Conservation (phyloP, 2,329 filamentous ascomycete genomes). For the Colletotrichum orbiculare region DNA sequence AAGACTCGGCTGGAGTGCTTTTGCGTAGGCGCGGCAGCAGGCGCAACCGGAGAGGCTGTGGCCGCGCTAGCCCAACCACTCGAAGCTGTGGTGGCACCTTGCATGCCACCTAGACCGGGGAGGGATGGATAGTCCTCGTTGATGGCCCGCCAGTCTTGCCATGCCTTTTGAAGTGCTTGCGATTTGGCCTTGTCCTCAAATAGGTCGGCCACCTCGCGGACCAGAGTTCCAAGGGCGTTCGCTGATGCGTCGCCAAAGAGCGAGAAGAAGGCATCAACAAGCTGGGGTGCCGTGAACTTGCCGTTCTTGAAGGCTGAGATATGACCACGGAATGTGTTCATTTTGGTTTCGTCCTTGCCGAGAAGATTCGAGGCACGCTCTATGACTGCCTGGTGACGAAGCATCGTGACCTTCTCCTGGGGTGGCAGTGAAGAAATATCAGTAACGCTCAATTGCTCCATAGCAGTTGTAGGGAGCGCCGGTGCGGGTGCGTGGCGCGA, state of each 20-base stretch:
- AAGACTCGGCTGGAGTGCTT: conserved; percentile 66
- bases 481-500: conserved; percentile 32
- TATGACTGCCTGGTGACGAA: conserved; percentile 86
- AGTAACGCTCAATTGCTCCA: conserved; percentile 64
- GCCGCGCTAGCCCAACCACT: conserved; percentile 72
- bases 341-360: conserved; percentile 78
- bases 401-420: conserved; percentile 82
- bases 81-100: conserved; percentile 67
- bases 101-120: conserved; percentile 77
- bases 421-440: conserved; percentile 69
- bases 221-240: conserved; percentile 84
- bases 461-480: conserved; percentile 44
- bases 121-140: conserved; percentile 95
- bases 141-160: conserved; percentile 95
- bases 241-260: conserved; percentile 84
- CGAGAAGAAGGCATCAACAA: conserved; percentile 89
- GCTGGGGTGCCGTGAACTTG: conserved; percentile 75
- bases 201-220: conserved; percentile 91
- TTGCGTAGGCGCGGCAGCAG: conserved; percentile 53
- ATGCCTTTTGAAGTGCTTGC: conserved; percentile 80
- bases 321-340: conserved; percentile 80
- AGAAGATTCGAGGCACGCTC: conserved; percentile 87
- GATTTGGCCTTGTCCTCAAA: conserved; percentile 86
- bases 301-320: conserved; percentile 83
- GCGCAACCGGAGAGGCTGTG: conserved; percentile 63